Evolutionary conservation across 2,329 filamentous ascomycete genomes (phyloP).

Genomic region (Epichloe sp.): DNA sequence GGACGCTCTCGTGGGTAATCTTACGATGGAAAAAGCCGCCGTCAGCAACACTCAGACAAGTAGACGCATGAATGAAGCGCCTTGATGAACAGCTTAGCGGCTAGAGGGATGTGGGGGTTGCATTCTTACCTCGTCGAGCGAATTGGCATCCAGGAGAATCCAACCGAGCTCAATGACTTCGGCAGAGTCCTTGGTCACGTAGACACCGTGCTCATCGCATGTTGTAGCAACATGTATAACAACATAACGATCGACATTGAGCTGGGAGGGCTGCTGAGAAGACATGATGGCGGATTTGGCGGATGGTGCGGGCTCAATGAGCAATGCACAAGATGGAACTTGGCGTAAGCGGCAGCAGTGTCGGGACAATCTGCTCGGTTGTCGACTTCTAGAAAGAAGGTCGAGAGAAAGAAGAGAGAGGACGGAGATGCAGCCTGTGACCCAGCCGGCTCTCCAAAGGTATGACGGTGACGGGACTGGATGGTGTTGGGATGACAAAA

Average conservation of each 20-base stretch:
- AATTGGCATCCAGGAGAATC: slow-evolving; percentile 88
- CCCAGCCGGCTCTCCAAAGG: slow-evolving; percentile 20
- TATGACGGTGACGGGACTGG: slow-evolving; percentile 11
- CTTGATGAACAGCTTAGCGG: slow-evolving; percentile 1
- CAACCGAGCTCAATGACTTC: slow-evolving; percentile 98
- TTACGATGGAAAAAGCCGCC: slow-evolving; percentile 23
- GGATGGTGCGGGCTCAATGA: slow-evolving; percentile 8
- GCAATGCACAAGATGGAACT: slow-evolving; percentile 7
- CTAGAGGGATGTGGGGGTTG: slow-evolving; percentile 3
- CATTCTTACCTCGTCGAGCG: slow-evolving; percentile 71
- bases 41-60: slow-evolving; percentile 8
- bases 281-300: slow-evolving; percentile 20
- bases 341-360: slow-evolving; percentile 5
- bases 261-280: slow-evolving; percentile 34
- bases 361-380: slow-evolving; percentile 7
- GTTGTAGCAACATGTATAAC: slow-evolving; percentile 98
- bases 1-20: slow-evolving; percentile 89
- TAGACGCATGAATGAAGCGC: background rate
- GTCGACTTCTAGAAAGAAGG: slow-evolving; percentile 9
- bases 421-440: slow-evolving; percentile 22
- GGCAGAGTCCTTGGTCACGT: slow-evolving; percentile 97
- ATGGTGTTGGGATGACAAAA: slow-evolving; percentile 11
- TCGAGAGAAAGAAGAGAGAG: slow-evolving; percentile 11
- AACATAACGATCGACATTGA: slow-evolving; percentile 87
- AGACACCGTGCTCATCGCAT: slow-evolving; percentile 97